Evolutionary conservation across 257 asterid species (phyloP).

Genomic region (Oldenlandia corymbosa): DNA sequence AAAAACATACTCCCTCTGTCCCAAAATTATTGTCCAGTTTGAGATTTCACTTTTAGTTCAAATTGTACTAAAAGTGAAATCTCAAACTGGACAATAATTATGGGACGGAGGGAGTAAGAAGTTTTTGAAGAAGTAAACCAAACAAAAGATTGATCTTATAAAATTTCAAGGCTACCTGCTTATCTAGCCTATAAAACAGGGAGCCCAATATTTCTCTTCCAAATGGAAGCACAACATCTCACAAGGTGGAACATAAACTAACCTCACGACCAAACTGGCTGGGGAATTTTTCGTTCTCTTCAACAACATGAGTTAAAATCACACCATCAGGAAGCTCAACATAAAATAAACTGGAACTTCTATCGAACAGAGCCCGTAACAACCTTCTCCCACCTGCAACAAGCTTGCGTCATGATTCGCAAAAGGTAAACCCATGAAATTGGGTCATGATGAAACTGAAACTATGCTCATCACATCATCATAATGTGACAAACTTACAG

Average conservation of each 20-base stretch:
- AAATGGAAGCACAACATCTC: not conserved
- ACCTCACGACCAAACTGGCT: slow-evolving; percentile 97
- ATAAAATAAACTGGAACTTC: slow-evolving; percentile 67
- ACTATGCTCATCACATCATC: not conserved
- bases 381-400: slow-evolving; percentile 56
- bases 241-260: slow-evolving; percentile 9
- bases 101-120: too few species aligned
- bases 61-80: too few species aligned
- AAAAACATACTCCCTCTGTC: too few species aligned
- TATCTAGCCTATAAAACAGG: not conserved
- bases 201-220: not conserved
- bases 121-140: not conserved
- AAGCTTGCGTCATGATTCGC: not conserved
- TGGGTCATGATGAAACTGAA: not conserved
- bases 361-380: slow-evolving; percentile 48
- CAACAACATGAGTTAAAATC: slow-evolving; percentile 57
- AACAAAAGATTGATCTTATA: too few species aligned
- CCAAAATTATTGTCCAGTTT: too few species aligned
- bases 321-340: slow-evolving; percentile 87
- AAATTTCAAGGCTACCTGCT: not conserved
- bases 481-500: not conserved
- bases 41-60: too few species aligned
- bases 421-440: not conserved
- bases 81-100: too few species aligned
- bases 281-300: slow-evolving; percentile 82